phyloP scores from a whole-genome alignment of 257 asterid genomes.

The Prunella vulgaris region DNA sequence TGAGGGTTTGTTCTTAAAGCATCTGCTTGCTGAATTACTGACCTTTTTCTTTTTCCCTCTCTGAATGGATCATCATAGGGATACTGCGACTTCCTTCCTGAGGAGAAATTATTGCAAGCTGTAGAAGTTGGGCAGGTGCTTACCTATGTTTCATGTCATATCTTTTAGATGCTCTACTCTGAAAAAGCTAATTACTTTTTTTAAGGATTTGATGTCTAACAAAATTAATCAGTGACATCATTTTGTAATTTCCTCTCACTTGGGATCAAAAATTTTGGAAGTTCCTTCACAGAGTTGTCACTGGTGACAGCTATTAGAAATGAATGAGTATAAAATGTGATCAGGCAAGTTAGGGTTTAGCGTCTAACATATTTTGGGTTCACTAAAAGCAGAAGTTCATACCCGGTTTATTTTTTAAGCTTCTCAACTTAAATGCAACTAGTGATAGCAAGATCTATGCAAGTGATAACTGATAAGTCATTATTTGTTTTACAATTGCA shows the following conservation, averaged over 20 bases:
- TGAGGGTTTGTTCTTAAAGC: too few relatives aligned
- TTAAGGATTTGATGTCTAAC: constrained; percentile 2
- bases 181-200: not conserved
- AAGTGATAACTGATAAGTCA: constrained; percentile 10
- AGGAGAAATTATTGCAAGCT: constrained; percentile 87
- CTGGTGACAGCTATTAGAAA: not conserved
- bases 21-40: too few relatives aligned
- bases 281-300: constrained; percentile 16
- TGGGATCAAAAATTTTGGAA: constrained; percentile 15
- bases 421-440: not conserved
- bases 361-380: constrained; percentile 8
- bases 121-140: constrained; percentile 92
- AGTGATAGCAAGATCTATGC: constrained; percentile 1
- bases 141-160: constrained; percentile 16
- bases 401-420: constrained; percentile 3
- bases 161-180: constrained; percentile 15
- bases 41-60: constrained; percentile 10
- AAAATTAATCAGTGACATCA: constrained; percentile 2
- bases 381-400: not conserved
- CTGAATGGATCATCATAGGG: constrained; percentile 54
- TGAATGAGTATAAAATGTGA: not conserved
- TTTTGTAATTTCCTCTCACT: constrained; percentile 15
- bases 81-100: constrained; percentile 92
- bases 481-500: constrained; percentile 34
- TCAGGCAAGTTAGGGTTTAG: not conserved